phyloP scores from a whole-genome alignment of 2,329 filamentous ascomycete genomes.

The Cercospora sesami region DNA sequence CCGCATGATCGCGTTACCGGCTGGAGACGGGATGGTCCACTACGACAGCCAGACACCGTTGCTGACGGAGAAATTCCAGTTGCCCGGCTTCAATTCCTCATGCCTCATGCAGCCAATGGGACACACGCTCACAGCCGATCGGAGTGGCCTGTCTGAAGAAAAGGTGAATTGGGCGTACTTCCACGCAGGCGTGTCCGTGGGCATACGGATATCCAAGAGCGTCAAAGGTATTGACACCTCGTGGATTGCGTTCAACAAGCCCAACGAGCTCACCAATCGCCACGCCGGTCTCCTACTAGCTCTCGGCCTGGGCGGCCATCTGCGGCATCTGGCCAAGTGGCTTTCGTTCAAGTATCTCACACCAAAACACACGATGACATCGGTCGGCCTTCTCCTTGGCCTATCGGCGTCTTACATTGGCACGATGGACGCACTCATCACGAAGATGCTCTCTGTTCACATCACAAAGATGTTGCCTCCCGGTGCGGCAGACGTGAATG shows the following conservation, averaged over 20 bases:
- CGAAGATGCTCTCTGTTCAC: slow-evolving; percentile 88
- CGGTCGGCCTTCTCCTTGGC: slow-evolving; percentile 88
- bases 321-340: slow-evolving; percentile 96
- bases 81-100: slow-evolving; percentile 86
- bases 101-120: slow-evolving; percentile 91
- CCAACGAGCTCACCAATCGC: slow-evolving; percentile 86
- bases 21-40: slow-evolving; percentile 82
- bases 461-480: slow-evolving; percentile 91
- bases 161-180: slow-evolving; percentile 99
- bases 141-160: slow-evolving; percentile 83
- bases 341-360: slow-evolving; percentile 99
- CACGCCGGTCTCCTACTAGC: slow-evolving; percentile 92
- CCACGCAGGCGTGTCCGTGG: slow-evolving; percentile 91
- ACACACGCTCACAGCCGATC: slow-evolving; percentile 90
- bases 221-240: slow-evolving; percentile 96
- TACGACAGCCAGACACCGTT: slow-evolving; percentile 85
- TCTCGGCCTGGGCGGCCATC: slow-evolving; percentile 87
- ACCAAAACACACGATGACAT: slow-evolving; percentile 98
- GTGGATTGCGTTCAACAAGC: slow-evolving; percentile 98
- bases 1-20: slow-evolving; percentile 83
- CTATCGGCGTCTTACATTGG: slow-evolving; percentile 91
- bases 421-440: slow-evolving; percentile 96
- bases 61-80: slow-evolving; percentile 86
- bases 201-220: slow-evolving; percentile 82
- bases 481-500: slow-evolving; percentile 88